Conservation (phyloP, 345 rosid species). For the Citrus cavaleriei region DNA sequence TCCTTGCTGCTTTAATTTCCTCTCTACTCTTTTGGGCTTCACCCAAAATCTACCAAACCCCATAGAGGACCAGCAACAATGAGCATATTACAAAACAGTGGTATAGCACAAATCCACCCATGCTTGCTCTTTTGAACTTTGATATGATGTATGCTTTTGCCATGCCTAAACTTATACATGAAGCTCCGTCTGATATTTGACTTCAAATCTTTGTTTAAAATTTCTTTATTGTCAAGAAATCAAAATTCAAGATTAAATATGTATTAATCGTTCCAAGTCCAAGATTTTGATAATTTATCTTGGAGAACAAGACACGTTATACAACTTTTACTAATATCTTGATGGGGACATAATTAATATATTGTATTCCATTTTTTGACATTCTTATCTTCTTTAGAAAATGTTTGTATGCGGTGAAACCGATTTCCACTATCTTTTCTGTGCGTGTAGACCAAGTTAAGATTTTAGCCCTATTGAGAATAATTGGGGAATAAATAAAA, state of each 20-base stretch:
- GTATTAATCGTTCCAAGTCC: not conserved
- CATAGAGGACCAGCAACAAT: conserved; percentile 10
- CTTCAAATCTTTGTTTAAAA: not conserved
- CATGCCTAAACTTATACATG: not conserved
- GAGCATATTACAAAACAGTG: not conserved
- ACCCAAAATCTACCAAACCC: conserved; percentile 28
- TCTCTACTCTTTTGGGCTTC: conserved; percentile 38
- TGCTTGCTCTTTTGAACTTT: not conserved
- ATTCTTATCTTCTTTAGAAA: not conserved
- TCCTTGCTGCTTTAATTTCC: conserved; percentile 33
- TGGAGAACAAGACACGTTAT: not conserved
- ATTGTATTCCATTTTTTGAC: too few species aligned
- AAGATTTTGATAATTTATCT: not conserved
- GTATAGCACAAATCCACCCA: not conserved
- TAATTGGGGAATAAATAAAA: too few species aligned
- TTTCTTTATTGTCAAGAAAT: not conserved
- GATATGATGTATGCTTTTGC: not conserved
- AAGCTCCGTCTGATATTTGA: not conserved
- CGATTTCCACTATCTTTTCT: too few species aligned
- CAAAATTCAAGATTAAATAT: not conserved
- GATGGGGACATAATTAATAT: not conserved
- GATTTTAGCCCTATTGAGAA: not conserved
- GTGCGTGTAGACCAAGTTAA: not conserved
- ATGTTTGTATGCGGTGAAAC: not conserved
- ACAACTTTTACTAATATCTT: not conserved